Conservation (phyloP, 108 stramenopile genomes). For the Pseudonitzschia pungens region DNA sequence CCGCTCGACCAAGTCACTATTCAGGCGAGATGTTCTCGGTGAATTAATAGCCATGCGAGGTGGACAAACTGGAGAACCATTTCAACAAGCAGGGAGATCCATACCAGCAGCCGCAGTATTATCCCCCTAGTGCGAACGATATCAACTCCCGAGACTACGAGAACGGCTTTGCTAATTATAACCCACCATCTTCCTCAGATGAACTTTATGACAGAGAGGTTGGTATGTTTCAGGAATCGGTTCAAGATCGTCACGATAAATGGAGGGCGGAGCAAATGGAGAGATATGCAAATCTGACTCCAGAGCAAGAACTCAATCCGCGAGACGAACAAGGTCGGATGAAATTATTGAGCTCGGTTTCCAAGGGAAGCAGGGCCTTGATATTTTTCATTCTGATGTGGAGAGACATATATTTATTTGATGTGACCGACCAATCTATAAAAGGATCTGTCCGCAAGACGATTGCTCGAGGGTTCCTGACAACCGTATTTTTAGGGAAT, state of each 20-base stretch:
- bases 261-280: slow-evolving; percentile 64
- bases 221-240: slow-evolving; percentile 51
- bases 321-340: slow-evolving; percentile 67
- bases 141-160: slow-evolving; percentile 14
- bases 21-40: not conserved
- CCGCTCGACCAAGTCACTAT: not conserved
- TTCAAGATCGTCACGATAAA: slow-evolving; percentile 74
- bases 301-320: slow-evolving; percentile 34
- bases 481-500: slow-evolving; percentile 71
- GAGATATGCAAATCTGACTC: slow-evolving; percentile 35
- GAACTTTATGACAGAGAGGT: not conserved
- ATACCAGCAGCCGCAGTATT: not conserved
- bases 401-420: slow-evolving; percentile 81
- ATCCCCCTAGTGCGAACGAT: not conserved
- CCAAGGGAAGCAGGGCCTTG: slow-evolving; percentile 66
- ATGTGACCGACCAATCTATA: slow-evolving; percentile 70
- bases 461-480: slow-evolving; percentile 44
- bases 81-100: slow-evolving; percentile 1
- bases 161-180: slow-evolving; percentile 15
- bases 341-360: slow-evolving; percentile 75
- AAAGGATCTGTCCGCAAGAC: slow-evolving; percentile 41
- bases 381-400: slow-evolving; percentile 87
- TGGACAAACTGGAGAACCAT: not conserved
- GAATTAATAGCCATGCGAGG: slow-evolving; percentile 1
- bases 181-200: not conserved